phyloP scores from a whole-genome alignment of 306 rosid genomes.

The Cercis canadensis region DNA sequence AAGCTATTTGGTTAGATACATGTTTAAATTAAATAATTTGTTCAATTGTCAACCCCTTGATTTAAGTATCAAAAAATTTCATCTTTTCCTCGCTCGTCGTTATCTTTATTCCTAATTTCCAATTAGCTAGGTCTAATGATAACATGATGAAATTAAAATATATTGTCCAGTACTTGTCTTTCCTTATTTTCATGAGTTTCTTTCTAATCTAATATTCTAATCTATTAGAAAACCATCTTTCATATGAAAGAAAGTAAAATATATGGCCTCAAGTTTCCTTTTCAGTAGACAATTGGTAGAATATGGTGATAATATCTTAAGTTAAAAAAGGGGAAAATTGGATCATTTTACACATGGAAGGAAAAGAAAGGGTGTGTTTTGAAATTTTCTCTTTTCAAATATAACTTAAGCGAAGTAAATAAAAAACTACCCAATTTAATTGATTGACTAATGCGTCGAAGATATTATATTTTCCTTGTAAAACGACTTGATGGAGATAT shows the following conservation, averaged over 20 bases:
- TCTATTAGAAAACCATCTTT: not conserved
- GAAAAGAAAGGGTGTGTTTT: not conserved
- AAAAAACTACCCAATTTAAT: not conserved
- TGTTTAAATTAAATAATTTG: no score
- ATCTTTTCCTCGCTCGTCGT: no score
- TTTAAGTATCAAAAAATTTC: no score
- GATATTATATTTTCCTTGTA: not conserved
- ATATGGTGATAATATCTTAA: not conserved
- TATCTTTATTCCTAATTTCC: no score
- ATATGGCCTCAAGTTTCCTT: not conserved
- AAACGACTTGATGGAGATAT: conserved; percentile 10
- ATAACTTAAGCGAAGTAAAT: not conserved
- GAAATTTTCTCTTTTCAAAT: not conserved
- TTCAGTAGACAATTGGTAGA: not conserved
- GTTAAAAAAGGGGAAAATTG: not conserved
- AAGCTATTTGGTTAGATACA: no score
- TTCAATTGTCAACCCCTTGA: no score
- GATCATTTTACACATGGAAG: not conserved
- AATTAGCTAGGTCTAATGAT: no score
- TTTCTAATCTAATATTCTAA: not conserved
- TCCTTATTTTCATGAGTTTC: conserved; percentile 7
- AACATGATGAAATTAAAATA: conserved; percentile 1
- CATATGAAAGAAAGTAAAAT: not conserved
- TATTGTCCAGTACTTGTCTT: not conserved
- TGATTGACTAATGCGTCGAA: no score